Conservation (phyloP, 225 moss, liverwort and hornwort genomes). For the Neckera pumila region DNA sequence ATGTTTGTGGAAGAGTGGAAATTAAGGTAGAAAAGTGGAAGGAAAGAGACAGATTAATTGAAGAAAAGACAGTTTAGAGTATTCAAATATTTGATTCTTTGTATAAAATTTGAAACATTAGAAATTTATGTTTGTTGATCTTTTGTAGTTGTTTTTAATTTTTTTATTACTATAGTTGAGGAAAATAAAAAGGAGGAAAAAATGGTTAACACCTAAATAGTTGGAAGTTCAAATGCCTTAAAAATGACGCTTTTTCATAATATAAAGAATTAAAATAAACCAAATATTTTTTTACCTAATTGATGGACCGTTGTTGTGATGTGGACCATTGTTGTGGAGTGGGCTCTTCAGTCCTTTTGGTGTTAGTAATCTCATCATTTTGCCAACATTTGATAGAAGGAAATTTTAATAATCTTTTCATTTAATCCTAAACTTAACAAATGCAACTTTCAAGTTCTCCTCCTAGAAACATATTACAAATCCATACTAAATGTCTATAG, state of each 20-base stretch:
- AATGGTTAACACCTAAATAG: no score
- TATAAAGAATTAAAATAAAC: background rate
- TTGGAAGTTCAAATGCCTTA: no score
- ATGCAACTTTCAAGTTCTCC: background rate
- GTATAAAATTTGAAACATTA: background rate
- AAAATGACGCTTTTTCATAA: background rate
- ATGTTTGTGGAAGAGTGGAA: background rate
- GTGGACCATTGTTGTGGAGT: background rate
- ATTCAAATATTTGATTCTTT: background rate
- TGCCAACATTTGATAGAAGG: background rate
- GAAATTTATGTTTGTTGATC: background rate
- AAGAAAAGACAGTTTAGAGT: background rate
- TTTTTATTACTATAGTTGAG: no score
- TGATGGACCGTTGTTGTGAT: background rate
- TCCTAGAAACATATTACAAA: background rate
- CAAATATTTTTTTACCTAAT: background rate
- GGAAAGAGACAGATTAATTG: accelerated
- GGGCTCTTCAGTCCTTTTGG: accelerated
- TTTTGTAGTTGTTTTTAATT: no score
- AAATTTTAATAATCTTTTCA: background rate
- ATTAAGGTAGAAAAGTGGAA: background rate
- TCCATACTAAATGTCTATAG: no score
- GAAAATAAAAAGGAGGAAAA: no score
- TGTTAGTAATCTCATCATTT: background rate
- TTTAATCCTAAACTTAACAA: background rate